Percentiles rank a stretch among this genome's conserved stretches.
phyloP scores from a whole-genome alignment of 2,329 filamentous ascomycete genomes.

The Rhynchosporium secalis region DNA sequence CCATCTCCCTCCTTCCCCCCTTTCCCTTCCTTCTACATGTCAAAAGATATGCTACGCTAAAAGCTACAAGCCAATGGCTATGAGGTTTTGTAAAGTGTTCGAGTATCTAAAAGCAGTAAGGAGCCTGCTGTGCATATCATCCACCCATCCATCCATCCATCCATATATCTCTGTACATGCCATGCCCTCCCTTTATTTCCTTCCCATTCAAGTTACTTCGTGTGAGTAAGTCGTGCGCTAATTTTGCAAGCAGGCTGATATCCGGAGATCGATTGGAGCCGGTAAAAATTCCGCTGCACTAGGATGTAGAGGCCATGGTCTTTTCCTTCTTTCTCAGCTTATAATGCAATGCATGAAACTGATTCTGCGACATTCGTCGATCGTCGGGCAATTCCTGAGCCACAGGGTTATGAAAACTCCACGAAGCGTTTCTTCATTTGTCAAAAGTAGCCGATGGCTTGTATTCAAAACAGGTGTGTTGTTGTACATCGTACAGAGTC shows the following conservation, averaged over 20 bases:
- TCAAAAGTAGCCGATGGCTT: background rate
- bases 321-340: background rate
- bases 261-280: background rate
- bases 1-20: background rate
- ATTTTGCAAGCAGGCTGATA: background rate
- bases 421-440: background rate
- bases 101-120: conserved; percentile 1
- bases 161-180: conserved; percentile 4
- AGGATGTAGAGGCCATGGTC: background rate
- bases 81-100: background rate
- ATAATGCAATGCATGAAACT: background rate
- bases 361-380: background rate
- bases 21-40: background rate
- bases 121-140: background rate
- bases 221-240: background rate
- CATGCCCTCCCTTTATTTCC: background rate
- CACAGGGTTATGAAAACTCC: background rate
- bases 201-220: too few relatives aligned
- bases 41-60: background rate
- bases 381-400: background rate
- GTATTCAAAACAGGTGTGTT: background rate
- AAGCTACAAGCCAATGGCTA: background rate
- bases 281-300: background rate
- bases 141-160: background rate
- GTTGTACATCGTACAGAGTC: background rate